Conservation (phyloP, 148 eudicot species). For the Silene conica region DNA sequence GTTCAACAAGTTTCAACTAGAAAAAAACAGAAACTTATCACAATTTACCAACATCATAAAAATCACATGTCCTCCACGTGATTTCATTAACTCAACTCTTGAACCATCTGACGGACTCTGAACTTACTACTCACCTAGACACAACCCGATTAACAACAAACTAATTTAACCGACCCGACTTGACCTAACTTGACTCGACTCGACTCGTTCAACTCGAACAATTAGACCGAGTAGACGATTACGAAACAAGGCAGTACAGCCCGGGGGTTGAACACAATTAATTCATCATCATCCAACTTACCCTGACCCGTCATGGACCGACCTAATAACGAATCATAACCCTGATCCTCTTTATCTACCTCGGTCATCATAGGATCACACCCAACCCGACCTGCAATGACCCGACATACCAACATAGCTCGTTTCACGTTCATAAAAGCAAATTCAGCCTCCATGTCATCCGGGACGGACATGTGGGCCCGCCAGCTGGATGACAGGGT, state of each 20-base stretch:
- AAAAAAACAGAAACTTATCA: conserved; percentile 4
- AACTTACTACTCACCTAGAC: not conserved
- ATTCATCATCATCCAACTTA: conserved; percentile 62
- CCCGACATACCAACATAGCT: conserved; percentile 81
- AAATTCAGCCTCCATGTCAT: conserved; percentile 77
- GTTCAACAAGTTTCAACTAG: conserved; percentile 21
- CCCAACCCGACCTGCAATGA: conserved; percentile 81
- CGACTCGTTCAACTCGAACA: not conserved
- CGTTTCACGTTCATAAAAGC: conserved; percentile 68
- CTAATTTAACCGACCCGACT: not conserved
- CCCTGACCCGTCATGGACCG: conserved; percentile 15
- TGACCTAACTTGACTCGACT: conserved; percentile 9
- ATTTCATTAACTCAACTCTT: conserved; percentile 6
- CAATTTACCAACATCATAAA: conserved; percentile 9
- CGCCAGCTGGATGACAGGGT: conserved; percentile 66
- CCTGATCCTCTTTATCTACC: conserved; percentile 56
- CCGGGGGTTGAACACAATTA: conserved; percentile 69
- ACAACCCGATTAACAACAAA: not conserved
- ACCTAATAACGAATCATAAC: conserved; percentile 59
- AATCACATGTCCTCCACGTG: conserved; percentile 25
- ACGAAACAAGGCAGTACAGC: conserved; percentile 90
- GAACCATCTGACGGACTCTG: not conserved
- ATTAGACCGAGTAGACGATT: conserved; percentile 60
- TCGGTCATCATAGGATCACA: conserved; percentile 39
- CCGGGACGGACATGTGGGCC: conserved; percentile 72